Percentiles rank a stretch among this genome's conserved stretches.
Conservation (phyloP, 192 early-diverging fungal species). For the Rhizophagus sp. region DNA sequence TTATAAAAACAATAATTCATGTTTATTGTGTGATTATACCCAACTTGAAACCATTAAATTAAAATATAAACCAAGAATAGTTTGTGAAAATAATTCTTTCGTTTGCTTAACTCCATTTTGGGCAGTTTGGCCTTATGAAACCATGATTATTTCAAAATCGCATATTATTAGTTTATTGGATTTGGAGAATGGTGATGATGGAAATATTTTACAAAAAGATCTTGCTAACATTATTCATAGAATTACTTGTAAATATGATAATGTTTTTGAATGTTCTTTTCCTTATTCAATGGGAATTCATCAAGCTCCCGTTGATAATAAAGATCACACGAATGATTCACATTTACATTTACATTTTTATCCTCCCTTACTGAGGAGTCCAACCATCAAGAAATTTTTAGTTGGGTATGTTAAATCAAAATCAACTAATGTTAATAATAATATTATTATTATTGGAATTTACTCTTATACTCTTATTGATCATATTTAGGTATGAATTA, state of each 20-base stretch:
- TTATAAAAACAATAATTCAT: constrained; percentile 48
- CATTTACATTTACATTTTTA: constrained; percentile 97
- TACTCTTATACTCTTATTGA: neutral
- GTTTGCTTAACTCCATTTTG: constrained; percentile 91
- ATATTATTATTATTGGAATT: neutral
- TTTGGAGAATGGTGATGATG: constrained; percentile 49
- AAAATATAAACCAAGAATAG: constrained; percentile 59
- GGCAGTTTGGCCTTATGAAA: constrained; percentile 97
- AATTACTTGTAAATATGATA: constrained; percentile 89
- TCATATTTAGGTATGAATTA: constrained; percentile 77
- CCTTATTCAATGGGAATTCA: constrained; percentile 98
- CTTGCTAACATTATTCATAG: constrained; percentile 76
- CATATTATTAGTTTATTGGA: constrained; percentile 63
- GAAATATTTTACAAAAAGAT: constrained; percentile 36
- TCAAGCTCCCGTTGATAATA: constrained; percentile 70
- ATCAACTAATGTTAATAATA: neutral
- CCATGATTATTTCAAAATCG: constrained; percentile 72
- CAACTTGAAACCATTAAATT: constrained; percentile 52
- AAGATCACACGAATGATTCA: constrained; percentile 50
- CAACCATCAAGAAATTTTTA: constrained; percentile 92
- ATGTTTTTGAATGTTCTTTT: constrained; percentile 87
- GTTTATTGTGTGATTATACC: constrained; percentile 86
- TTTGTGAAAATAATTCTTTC: constrained; percentile 82
- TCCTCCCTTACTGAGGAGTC: constrained; percentile 87
- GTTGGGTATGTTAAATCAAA: constrained; percentile 70